These are phyloP conservation scores for Liriodendron chinense DNA, from an alignment of 164 flowering plant species.

Conservation along the genomic window DNA sequence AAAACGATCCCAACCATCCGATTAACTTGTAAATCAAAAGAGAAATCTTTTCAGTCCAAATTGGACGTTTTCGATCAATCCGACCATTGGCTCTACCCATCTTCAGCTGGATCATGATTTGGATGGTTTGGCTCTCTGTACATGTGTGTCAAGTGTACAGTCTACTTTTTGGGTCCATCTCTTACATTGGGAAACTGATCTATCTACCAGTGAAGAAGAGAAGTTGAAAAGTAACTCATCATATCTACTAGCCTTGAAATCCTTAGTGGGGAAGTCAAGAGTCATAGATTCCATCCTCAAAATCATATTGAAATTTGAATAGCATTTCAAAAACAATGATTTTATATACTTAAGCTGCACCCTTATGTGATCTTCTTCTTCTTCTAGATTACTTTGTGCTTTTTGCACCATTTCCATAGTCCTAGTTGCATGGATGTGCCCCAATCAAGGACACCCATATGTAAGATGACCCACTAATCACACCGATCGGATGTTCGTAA, in stretches of 20 bases:
- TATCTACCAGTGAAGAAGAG: not conserved
- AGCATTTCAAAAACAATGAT: not conserved
- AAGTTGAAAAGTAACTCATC: conserved; percentile 3
- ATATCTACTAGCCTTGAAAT: conserved; percentile 15
- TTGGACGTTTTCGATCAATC: too few relatives aligned
- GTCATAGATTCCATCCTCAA: conserved; percentile 33
- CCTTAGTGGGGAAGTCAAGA: conserved; percentile 66
- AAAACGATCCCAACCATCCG: too few relatives aligned
- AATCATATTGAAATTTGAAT: not conserved
- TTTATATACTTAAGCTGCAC: not conserved
- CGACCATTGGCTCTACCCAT: not conserved
- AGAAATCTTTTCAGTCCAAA: too few relatives aligned
- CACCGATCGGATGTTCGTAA: too few relatives aligned
- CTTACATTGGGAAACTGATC: conserved; percentile 1
- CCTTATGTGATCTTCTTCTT: not conserved
- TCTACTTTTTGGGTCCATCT: not conserved
- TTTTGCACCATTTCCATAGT: not conserved
- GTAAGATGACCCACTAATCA: too few relatives aligned
- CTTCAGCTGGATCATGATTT: not conserved
- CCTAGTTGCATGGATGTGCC: too few relatives aligned
- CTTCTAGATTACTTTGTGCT: not conserved
- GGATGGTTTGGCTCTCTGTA: not conserved
- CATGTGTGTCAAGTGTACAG: not conserved
- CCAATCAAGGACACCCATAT: too few relatives aligned
- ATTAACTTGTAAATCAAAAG: too few relatives aligned